Evolutionary conservation across 2,329 filamentous ascomycete genomes (phyloP).

Genomic region (Diplocarpon mali): DNA sequence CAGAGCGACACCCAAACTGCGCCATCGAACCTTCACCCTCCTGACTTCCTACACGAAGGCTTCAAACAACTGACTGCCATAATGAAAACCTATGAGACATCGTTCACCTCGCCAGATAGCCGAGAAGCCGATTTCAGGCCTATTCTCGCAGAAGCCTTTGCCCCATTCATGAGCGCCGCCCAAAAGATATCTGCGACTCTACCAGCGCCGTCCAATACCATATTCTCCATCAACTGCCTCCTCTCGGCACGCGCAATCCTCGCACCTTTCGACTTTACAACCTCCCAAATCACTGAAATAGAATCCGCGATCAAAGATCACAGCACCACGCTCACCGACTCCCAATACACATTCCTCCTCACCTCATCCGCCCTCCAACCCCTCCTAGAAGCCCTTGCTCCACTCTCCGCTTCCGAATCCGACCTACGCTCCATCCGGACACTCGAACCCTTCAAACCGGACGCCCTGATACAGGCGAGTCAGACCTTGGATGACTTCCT

Average conservation of each 20-base stretch:
- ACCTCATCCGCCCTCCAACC: slow-evolving; percentile 60
- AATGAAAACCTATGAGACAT: slow-evolving; percentile 80
- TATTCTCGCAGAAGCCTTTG: slow-evolving; percentile 67
- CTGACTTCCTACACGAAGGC: slow-evolving; percentile 70
- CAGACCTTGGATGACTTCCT: slow-evolving; percentile 82
- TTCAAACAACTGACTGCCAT: slow-evolving; percentile 67
- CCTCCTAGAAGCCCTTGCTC: slow-evolving; percentile 46
- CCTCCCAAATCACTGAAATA: slow-evolving; percentile 42
- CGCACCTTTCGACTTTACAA: slow-evolving; percentile 52
- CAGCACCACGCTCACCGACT: slow-evolving; percentile 46
- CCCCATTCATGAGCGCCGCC: slow-evolving; percentile 74
- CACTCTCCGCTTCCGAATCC: slow-evolving; percentile 30
- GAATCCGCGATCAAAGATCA: slow-evolving; percentile 44
- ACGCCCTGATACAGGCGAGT: slow-evolving; percentile 53
- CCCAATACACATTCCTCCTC: slow-evolving; percentile 64
- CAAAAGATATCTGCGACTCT: slow-evolving; percentile 55
- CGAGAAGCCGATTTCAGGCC: slow-evolving; percentile 61
- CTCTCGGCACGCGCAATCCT: slow-evolving; percentile 46
- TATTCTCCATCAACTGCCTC: slow-evolving; percentile 67
- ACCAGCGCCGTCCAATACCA: slow-evolving; percentile 45
- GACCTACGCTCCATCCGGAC: slow-evolving; percentile 46
- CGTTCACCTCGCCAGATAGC: slow-evolving; percentile 48
- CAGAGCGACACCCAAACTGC: slow-evolving; percentile 61
- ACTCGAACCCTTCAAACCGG: slow-evolving; percentile 49
- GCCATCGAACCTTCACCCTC: slow-evolving; percentile 63